Conservation (phyloP, 1,139 yeast species). For the Hansenula sp. region DNA sequence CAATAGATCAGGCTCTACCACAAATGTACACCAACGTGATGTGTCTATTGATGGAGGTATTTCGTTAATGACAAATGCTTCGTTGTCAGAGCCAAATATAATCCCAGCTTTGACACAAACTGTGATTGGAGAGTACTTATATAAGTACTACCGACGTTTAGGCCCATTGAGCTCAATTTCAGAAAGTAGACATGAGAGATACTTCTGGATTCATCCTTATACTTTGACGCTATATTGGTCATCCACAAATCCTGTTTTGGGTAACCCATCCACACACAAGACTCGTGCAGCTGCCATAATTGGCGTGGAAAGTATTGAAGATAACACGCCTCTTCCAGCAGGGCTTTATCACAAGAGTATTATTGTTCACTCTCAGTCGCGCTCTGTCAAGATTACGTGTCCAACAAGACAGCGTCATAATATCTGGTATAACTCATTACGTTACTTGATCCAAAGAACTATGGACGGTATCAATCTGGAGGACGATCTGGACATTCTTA, state of each 20-base stretch:
- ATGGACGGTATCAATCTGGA: constrained; percentile 53
- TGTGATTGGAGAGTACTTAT: constrained; percentile 87
- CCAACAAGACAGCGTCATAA: constrained; percentile 86
- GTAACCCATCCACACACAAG: constrained; percentile 60
- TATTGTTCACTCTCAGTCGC: constrained; percentile 65
- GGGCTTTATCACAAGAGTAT: constrained; percentile 87
- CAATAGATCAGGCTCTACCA: constrained; percentile 9
- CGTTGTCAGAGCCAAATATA: constrained; percentile 69
- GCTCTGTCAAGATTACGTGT: constrained; percentile 77
- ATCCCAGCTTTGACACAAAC: constrained; percentile 89
- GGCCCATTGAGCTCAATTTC: constrained; percentile 75
- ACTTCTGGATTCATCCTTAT: constrained; percentile 96
- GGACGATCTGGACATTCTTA: constrained; percentile 15
- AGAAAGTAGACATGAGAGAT: constrained; percentile 83
- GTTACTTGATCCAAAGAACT: constrained; percentile 69
- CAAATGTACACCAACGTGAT: constrained; percentile 13
- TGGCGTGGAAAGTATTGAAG: constrained; percentile 76
- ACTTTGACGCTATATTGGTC: constrained; percentile 92
- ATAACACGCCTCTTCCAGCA: constrained; percentile 84
- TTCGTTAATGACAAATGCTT: constrained; percentile 68
- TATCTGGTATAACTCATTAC: constrained; percentile 85
- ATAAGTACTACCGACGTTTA: constrained; percentile 78
- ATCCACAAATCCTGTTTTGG: constrained; percentile 70
- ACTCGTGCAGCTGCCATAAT: constrained; percentile 82
- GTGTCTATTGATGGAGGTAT: constrained; percentile 27